phyloP scores from a whole-genome alignment of 2,329 filamentous ascomycete genomes.

The Annulohypoxylon truncatum region DNA sequence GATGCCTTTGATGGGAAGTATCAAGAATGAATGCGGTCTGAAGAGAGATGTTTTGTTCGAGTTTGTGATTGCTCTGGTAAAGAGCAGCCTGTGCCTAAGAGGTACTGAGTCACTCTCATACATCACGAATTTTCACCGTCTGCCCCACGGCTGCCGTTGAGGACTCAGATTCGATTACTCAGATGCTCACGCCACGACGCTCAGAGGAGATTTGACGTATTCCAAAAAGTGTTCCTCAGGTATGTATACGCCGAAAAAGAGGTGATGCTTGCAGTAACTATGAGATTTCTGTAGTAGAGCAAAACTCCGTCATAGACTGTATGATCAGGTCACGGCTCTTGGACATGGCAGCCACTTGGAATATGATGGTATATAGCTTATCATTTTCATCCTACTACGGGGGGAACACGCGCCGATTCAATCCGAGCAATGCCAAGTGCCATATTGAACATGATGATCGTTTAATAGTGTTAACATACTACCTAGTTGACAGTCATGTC shows the following conservation, averaged over 20 bases:
- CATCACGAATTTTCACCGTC: conserved; percentile 21
- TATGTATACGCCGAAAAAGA: neutral
- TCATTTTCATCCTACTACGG: neutral
- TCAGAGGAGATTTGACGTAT: neutral
- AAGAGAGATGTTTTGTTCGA: conserved; percentile 10
- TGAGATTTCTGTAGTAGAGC: neutral
- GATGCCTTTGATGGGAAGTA: conserved; percentile 21
- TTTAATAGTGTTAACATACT: conserved; percentile 8
- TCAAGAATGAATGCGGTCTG: conserved; percentile 9
- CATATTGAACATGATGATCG: conserved; percentile 5
- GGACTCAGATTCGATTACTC: neutral
- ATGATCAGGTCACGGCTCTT: neutral
- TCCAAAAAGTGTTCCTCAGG: neutral
- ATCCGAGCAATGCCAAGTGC: conserved; percentile 2
- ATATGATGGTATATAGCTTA: conserved; percentile 3
- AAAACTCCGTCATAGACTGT: neutral
- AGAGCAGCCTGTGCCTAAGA: conserved; percentile 14
- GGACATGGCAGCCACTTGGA: neutral
- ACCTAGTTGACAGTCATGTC: neutral
- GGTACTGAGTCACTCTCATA: conserved; percentile 17
- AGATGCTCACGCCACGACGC: neutral
- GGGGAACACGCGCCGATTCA: neutral
- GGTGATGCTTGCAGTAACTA: neutral
- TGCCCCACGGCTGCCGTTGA: neutral
- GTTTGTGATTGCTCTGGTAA: conserved; percentile 1